A percentile compares a stretch with the other conserved stretches of the same genome.
Conservation (phyloP, 371 early-diverging fungal species). For the Blastocladiella emersonii region DNA sequence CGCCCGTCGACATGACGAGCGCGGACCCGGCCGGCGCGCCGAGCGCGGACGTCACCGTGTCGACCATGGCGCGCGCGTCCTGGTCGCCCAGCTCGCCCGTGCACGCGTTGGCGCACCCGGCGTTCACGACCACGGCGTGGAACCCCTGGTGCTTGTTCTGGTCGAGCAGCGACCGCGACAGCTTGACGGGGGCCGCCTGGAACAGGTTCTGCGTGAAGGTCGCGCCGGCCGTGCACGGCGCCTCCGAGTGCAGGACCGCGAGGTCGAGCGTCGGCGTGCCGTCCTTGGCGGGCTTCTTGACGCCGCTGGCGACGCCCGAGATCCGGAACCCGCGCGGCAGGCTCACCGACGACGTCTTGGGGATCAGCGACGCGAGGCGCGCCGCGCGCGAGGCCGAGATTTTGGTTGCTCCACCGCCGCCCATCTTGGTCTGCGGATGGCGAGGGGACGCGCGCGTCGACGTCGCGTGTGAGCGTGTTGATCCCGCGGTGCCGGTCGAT, state of each 20-base stretch:
- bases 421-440: no score
- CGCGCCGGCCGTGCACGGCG: slow-evolving; percentile 65
- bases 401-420: no score
- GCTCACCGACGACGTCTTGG: slow-evolving; percentile 19
- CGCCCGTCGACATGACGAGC: slow-evolving; percentile 91
- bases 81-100: slow-evolving; percentile 71
- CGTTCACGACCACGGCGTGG: slow-evolving; percentile 64
- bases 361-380: neutral
- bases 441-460: no score
- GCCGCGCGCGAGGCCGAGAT: neutral
- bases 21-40: slow-evolving; percentile 25
- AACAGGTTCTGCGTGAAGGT: slow-evolving; percentile 88
- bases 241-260: slow-evolving; percentile 58
- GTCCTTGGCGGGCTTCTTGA: slow-evolving; percentile 56
- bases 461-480: no score
- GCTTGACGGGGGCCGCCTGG: slow-evolving; percentile 79
- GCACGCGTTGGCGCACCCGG: slow-evolving; percentile 92
- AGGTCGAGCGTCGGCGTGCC: slow-evolving; percentile 47
- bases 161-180: slow-evolving; percentile 47
- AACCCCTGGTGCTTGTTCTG: slow-evolving; percentile 31
- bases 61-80: slow-evolving; percentile 60
- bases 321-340: slow-evolving; percentile 76
- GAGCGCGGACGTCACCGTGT: slow-evolving; percentile 18
- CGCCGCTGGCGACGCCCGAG: slow-evolving; percentile 53
- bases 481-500: no score